phyloP scores from a whole-genome alignment of 2,329 filamentous ascomycete genomes.

The Cordyceps militaris region DNA sequence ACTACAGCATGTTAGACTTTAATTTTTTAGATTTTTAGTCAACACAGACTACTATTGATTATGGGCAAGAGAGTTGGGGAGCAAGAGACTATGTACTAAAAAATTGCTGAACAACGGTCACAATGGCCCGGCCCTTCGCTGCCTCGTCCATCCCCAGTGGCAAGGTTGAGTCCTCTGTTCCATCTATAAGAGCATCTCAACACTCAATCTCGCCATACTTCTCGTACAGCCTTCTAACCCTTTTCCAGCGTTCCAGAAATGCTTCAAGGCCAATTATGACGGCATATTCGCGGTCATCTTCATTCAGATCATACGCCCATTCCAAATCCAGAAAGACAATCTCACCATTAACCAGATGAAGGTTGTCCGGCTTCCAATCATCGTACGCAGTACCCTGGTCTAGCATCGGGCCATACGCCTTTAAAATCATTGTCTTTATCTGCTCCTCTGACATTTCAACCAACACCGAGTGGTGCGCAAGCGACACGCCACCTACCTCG shows the following conservation, averaged over 20 bases:
- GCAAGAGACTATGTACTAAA: no score
- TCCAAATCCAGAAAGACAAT: conserved; percentile 14
- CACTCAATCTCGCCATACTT: not conserved
- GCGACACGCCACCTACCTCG: conserved; percentile 12
- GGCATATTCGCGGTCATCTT: not conserved
- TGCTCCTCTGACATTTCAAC: conserved; percentile 1
- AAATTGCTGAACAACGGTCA: no score
- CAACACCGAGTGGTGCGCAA: not conserved
- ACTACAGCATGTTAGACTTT: no score
- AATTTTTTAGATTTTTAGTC: no score
- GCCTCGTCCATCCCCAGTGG: no score
- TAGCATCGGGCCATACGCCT: not conserved
- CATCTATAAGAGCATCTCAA: no score
- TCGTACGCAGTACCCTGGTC: conserved; percentile 4
- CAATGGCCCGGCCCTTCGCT: no score
- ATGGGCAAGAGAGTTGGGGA: no score
- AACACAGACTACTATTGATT: no score
- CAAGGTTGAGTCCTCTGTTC: no score
- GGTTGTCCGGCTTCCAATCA: conserved; percentile 15
- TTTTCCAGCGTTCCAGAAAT: not conserved
- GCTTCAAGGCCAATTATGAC: not conserved
- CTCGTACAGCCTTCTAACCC: not conserved
- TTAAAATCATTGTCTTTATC: not conserved
- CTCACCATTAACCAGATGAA: conserved; percentile 14
- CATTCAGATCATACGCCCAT: not conserved